A percentile compares a stretch with the other conserved stretches of the same genome.
These are phyloP conservation scores for Candida incommunis DNA, from an alignment of 805 yeast species.

Conservation along the genomic window DNA sequence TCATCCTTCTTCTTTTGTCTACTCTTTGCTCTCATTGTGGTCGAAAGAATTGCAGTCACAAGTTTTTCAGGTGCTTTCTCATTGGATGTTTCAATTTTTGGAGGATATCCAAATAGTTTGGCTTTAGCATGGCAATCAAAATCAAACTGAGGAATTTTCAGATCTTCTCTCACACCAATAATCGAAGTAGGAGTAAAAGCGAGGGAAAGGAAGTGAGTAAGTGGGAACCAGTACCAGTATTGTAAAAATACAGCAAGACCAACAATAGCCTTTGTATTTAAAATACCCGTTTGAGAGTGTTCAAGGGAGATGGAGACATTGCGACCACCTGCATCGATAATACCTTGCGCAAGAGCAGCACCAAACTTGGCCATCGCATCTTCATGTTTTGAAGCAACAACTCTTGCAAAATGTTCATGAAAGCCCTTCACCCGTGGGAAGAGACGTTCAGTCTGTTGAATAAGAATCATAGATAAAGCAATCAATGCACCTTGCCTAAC, in stretches of 20 bases:
- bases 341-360: constrained; percentile 93
- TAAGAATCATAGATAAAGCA: constrained; percentile 80
- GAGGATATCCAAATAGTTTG: constrained; percentile 77
- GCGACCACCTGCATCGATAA: constrained; percentile 96
- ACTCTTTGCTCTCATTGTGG: constrained; percentile 87
- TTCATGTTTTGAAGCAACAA: constrained; percentile 79
- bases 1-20: constrained; percentile 60
- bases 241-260: constrained; percentile 84
- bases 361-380: constrained; percentile 97
- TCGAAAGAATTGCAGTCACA: constrained; percentile 85
- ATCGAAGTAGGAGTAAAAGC: constrained; percentile 89
- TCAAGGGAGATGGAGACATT: constrained; percentile 90
- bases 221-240: constrained; percentile 98
- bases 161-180: constrained; percentile 72
- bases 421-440: constrained; percentile 68
- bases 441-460: constrained; percentile 71
- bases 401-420: constrained; percentile 58
- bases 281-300: constrained; percentile 74
- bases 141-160: constrained; percentile 73
- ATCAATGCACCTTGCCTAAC: constrained; percentile 96
- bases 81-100: constrained; percentile 64
- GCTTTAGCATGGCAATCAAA: constrained; percentile 71
- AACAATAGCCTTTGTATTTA: constrained; percentile 81
- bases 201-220: constrained; percentile 80
- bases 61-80: constrained; percentile 79